Conservation (phyloP, 176 grass and related monocot genomes). For the Urochloa ruziziensis region DNA sequence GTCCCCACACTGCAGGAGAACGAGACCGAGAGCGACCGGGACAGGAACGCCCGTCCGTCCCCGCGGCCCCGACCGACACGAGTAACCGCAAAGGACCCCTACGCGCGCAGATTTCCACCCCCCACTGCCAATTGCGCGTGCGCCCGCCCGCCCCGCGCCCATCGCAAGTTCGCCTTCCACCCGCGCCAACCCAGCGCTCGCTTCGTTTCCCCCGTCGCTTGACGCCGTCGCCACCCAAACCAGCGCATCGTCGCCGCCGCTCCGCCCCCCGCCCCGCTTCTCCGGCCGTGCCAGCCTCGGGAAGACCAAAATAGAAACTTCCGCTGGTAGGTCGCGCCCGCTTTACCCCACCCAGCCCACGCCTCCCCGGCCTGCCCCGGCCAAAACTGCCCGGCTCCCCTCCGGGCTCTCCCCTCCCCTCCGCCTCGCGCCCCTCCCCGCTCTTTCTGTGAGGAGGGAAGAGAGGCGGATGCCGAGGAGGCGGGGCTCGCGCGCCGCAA, state of each 20-base stretch:
- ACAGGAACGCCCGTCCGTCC: constrained; percentile 16
- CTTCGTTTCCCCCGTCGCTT: background rate
- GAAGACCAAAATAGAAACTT: constrained; percentile 36
- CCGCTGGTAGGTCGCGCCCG: constrained; percentile 30
- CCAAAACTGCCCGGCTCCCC: background rate
- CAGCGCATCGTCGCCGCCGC: background rate
- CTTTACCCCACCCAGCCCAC: constrained; percentile 24
- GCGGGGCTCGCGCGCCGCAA: constrained; percentile 34
- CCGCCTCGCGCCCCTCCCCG: background rate
- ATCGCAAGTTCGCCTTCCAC: background rate
- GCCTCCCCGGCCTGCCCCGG: background rate
- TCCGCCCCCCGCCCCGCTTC: background rate
- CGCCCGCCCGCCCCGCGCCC: background rate
- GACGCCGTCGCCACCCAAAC: background rate
- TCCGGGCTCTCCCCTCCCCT: background rate
- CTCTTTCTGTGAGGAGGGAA: constrained; percentile 57
- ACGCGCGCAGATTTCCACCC: background rate
- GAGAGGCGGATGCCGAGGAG: constrained; percentile 23
- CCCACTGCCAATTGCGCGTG: background rate
- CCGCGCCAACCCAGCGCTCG: background rate
- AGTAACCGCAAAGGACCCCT: background rate
- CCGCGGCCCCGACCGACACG: background rate
- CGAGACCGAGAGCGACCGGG: background rate
- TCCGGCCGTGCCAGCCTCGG: constrained; percentile 3
- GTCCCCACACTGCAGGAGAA: background rate